Conservation (phyloP, 345 rosid species). For the Eucalyptus regnans region DNA sequence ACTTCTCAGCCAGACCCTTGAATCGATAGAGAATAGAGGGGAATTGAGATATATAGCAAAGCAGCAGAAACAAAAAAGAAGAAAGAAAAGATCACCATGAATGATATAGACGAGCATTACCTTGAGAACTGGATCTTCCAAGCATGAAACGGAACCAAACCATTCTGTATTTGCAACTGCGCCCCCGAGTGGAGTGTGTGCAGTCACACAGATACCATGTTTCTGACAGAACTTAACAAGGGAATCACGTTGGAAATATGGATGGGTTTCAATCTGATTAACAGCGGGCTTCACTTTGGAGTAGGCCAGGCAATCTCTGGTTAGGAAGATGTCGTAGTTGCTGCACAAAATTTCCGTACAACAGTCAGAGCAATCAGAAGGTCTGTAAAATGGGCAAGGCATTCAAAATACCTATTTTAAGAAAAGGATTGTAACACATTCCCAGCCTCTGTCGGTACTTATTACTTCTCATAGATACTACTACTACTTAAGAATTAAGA, state of each 20-base stretch:
- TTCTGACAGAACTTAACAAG: slow-evolving; percentile 90
- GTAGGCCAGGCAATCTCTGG: slow-evolving; percentile 88
- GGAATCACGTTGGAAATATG: slow-evolving; percentile 84
- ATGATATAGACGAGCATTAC: slow-evolving; percentile 12
- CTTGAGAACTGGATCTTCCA: slow-evolving; percentile 71
- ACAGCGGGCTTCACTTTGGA: slow-evolving; percentile 95
- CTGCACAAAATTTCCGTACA: slow-evolving; percentile 21
- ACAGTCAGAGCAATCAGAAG: background rate
- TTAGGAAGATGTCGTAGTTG: slow-evolving; percentile 75
- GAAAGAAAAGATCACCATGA: background rate
- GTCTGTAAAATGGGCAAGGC: background rate
- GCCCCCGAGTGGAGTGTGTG: slow-evolving; percentile 89
- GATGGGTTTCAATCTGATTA: slow-evolving; percentile 88
- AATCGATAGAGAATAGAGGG: background rate
- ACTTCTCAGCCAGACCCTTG: slow-evolving; percentile 69
- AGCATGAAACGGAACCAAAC: slow-evolving; percentile 66
- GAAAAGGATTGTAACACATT: background rate
- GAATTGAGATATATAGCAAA: background rate
- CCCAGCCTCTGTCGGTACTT: background rate
- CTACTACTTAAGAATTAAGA: background rate
- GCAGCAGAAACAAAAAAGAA: background rate
- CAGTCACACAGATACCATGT: slow-evolving; percentile 69
- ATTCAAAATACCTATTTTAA: background rate
- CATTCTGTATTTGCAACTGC: slow-evolving; percentile 58
- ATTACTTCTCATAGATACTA: background rate